Evolutionary conservation across 2,329 filamentous ascomycete genomes (phyloP).

Genomic region (Paraconiothyrium brasiliense): DNA sequence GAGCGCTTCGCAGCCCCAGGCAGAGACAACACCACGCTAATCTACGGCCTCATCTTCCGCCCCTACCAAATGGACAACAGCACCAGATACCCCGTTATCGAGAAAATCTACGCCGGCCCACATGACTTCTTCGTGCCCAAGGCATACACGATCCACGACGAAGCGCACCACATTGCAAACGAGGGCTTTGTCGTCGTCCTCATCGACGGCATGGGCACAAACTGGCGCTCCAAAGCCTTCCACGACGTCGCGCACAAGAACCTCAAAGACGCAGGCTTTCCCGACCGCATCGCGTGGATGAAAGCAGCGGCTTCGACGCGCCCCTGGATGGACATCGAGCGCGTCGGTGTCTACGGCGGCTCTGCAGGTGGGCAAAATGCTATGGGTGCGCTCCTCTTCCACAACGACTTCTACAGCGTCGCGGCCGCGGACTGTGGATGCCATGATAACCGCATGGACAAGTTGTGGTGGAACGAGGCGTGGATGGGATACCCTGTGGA

Average conservation of each 20-base stretch:
- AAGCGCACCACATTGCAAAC: constrained; percentile 31
- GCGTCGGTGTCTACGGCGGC: constrained; percentile 32
- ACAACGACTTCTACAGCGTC: constrained; percentile 40
- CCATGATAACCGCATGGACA: constrained; percentile 43
- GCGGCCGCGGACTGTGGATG: constrained; percentile 38
- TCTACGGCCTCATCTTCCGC: constrained; percentile 38
- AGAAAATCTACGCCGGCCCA: constrained; percentile 40
- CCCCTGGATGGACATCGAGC: constrained; percentile 36
- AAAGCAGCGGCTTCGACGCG: constrained; percentile 33
- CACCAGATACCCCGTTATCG: constrained; percentile 39
- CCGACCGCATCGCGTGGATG: constrained; percentile 42
- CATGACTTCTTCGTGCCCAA: constrained; percentile 37
- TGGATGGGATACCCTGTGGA: constrained; percentile 43
- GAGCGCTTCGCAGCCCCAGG: constrained; percentile 37
- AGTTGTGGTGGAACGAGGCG: constrained; percentile 40
- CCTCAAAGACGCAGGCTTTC: constrained; percentile 40
- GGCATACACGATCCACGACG: constrained; percentile 22
- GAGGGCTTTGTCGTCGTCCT: constrained; percentile 37
- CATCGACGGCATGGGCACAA: constrained; percentile 43
- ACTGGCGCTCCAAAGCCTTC: constrained; percentile 43
- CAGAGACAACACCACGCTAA: constrained; percentile 34
- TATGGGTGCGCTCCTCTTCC: constrained; percentile 37
- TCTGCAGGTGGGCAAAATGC: constrained; percentile 41
- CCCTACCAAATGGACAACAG: constrained; percentile 32
- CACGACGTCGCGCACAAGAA: constrained; percentile 39